Base-by-base conservation (phyloP, 176 grass and related monocot species). In the Luzula sylvatica region DNA sequence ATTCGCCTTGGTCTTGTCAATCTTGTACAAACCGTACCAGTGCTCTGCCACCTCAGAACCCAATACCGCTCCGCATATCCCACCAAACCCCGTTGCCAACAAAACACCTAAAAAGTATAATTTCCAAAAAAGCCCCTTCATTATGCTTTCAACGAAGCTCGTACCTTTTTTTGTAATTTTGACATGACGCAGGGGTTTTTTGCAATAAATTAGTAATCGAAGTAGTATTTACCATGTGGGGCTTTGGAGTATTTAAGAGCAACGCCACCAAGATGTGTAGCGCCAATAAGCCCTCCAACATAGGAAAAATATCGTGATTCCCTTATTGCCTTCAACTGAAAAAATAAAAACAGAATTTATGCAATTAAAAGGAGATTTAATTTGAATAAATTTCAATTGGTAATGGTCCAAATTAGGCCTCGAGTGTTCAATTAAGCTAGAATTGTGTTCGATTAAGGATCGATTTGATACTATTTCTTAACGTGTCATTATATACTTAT, bases 1-100 rank as follows among this genome's bases (percentile, higher is more conserved):
- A 74, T 88, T 95, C 26, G 83, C 73, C 38, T 50, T 75, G 61
- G 77, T 76, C 78, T 82, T 98, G 72, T 98, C 86, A 62, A 77
- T 78, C 74, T 87, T 98, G 78, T 98, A 90, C 15, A 98, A 72
- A 39, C 82, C 65, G 38, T 90, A 85, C 78, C 67, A 79, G 72
- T 98, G 92, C 42, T 98, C 92, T n/a, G 86, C 85, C 50, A 90
- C 81, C 82, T 98, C 92, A 9, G 78, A 55, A 42, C 86, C 92
- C 21, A 90, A 53, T 7, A 98, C 65, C 4, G 74, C 80, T 24
- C 85, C 85, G 7, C 78, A 83, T 38, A 98, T 46, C 26, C 85
- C 85, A 17, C 81, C 85, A 72, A 98, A 90, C 18, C 77, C 81
- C 3, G 85, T 83, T 11, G 86, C 85, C 59, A 98, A 40, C 38